phyloP scores from a whole-genome alignment of 805 yeast genomes.

The Lachancea quebecensis region DNA sequence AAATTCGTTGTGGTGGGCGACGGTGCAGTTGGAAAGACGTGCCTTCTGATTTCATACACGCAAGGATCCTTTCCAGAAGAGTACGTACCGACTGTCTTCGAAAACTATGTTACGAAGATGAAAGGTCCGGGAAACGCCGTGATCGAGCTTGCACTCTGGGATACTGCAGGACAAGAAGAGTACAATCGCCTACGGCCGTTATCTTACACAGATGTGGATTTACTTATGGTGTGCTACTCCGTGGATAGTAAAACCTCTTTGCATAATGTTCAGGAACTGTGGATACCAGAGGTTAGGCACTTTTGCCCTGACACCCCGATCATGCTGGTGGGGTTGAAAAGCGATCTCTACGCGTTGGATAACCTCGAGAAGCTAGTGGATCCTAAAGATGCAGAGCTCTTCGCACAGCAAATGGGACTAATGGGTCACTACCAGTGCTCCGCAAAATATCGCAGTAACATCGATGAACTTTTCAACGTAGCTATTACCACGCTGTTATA shows the following conservation, averaged over 20 bases:
- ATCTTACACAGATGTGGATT: constrained; percentile 71
- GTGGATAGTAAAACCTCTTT: constrained; percentile 56
- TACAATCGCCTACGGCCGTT: constrained; percentile 74
- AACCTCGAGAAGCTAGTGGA: constrained; percentile 27
- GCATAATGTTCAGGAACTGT: constrained; percentile 66
- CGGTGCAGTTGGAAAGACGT: constrained; percentile 88
- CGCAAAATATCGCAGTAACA: constrained; percentile 61
- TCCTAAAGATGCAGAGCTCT: constrained; percentile 42
- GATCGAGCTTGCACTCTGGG: constrained; percentile 77
- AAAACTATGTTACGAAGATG: constrained; percentile 61
- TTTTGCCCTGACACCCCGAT: constrained; percentile 78
- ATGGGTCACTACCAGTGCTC: constrained; percentile 72
- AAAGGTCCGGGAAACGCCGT: constrained; percentile 40
- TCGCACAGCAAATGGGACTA: constrained; percentile 60
- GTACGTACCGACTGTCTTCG: constrained; percentile 80
- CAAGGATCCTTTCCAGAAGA: constrained; percentile 63
- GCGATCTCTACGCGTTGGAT: constrained; percentile 43
- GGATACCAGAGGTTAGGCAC: constrained; percentile 84
- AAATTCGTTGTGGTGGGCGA: constrained; percentile 83
- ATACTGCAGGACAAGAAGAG: constrained; percentile 87
- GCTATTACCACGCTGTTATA: constrained; percentile 35
- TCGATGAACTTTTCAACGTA: constrained; percentile 58
- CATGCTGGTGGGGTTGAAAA: constrained; percentile 74
- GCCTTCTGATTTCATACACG: constrained; percentile 57
- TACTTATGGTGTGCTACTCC: constrained; percentile 69